Base-by-base conservation (phyloP, 2,329 filamentous ascomycete genomes). In the Arthrobotrys musiformis region DNA sequence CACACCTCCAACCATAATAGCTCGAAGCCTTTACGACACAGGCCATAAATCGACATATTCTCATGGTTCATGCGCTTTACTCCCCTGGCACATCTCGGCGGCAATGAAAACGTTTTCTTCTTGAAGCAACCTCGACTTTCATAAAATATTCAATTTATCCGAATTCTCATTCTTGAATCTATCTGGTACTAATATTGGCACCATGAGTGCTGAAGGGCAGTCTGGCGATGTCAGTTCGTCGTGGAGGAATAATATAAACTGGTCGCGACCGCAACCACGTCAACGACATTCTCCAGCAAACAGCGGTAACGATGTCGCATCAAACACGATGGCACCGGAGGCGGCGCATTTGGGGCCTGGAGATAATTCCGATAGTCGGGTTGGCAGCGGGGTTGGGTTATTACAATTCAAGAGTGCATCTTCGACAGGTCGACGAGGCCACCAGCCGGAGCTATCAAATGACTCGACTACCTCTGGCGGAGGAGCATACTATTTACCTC, bases 191-290 rank as follows among this genome's bases (percentile, higher is more conserved):
- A 17, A 54, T 35, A 33, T 9, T 48, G 17, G 66, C 24, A 67
- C 63, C 33, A 77, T 77, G 73, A 70, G 73, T 70, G 66, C 66
- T 50, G 73, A 77, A 70, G 66, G 48, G 37, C 46, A 60, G 37
- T 22, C 63, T 40, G 58, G 44, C 28, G 54, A 77, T 46, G 22
- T 48, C 30, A 70, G 60, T 22, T 35, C 60, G 33, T 28, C 73
- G 40, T 66, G 60, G 66, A 76, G 64, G 63, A 68, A 46, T 37
- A 48, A 67, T n/a, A 70, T 70, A 44, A 77, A 77, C 52, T 77
- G 73, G 73, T 77, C 73, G 61, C 73, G 73, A 30, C 73, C 73
- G 33, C 73, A 77, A 50, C 63, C 60, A 13, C 66, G 73, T 37
- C 70, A 70, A 61, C 37, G 72, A 63, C 58, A 63, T 22, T 70